These are phyloP conservation scores for Annulohypoxylon maeteangense DNA, from an alignment of 495 filamentous ascomycete genomes.

Conservation along the genomic window DNA sequence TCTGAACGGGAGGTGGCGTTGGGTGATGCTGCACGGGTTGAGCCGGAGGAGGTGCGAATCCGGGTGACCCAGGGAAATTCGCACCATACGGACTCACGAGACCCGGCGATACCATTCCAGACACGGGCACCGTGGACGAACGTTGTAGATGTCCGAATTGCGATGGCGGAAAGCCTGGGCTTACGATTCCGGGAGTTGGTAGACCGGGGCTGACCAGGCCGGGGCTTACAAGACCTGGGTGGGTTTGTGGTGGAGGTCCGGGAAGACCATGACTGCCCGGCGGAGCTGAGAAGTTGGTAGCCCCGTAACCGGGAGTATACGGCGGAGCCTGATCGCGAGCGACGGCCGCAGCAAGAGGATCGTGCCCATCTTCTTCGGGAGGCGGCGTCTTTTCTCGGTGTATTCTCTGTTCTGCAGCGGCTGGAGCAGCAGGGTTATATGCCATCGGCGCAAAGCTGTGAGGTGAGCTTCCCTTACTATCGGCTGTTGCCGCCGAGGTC, in stretches of 20 bases:
- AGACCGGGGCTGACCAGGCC: constrained; percentile 53
- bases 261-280: constrained; percentile 51
- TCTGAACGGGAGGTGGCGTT: constrained; percentile 42
- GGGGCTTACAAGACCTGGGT: constrained; percentile 27
- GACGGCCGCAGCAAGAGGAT: constrained; percentile 75
- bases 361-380: constrained; percentile 75
- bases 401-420: constrained; percentile 83
- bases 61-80: constrained; percentile 54
- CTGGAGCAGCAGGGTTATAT: constrained; percentile 90
- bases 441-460: constrained; percentile 74
- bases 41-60: constrained; percentile 47
- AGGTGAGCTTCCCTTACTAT: constrained; percentile 53
- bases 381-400: constrained; percentile 93
- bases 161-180: constrained; percentile 52
- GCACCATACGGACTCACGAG: constrained; percentile 52
- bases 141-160: constrained; percentile 52
- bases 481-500: constrained; percentile 46
- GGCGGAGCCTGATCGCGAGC: constrained; percentile 68
- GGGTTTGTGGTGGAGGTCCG: constrained; percentile 51
- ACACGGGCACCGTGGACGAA: constrained; percentile 55
- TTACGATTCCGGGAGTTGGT: constrained; percentile 52
- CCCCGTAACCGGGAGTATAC: constrained; percentile 59
- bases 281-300: constrained; percentile 45
- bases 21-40: constrained; percentile 43
- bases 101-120: constrained; percentile 44